Evolutionary conservation across 2,329 filamentous ascomycete genomes (phyloP), one percentile per base, ranked within the genome.

Genomic region (Aaosphaeria pasadenensis): DNA sequence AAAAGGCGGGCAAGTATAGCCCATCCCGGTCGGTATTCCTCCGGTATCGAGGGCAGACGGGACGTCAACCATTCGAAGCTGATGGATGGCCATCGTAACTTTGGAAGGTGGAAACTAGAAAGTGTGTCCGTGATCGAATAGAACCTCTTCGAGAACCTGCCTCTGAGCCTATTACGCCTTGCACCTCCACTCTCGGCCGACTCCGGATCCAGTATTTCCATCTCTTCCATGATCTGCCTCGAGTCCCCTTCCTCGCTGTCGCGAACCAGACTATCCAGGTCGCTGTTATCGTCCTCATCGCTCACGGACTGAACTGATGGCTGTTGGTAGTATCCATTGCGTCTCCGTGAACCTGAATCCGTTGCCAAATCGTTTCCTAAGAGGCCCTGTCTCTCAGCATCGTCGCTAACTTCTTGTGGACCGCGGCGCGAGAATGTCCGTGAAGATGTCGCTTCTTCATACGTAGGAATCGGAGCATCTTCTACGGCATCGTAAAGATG

Each of bases 191-290:
- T 60, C 9, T 67, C 66, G 7, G 57, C 64, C 7, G 58, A 52
- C 51, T 67, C 70, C 4, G 65, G 65, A 47, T 72, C 70, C 42
- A 70, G 45, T 5, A 71, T 64, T 28, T 71, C 69, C 66, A 72
- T 85, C 79, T 96, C 88, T 64, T 95, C 84, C 75, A 97, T 86
- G 71, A 94, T 89, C 56, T 87, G 81, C 53, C 89, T 84, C 59
- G 94, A 79, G 53, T 85, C 83, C 31, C 82, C 83, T 43, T 77
- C 76, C 42, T 71, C 69, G 47, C 62, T 88, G 72, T 75, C 74
- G 43, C 75, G 76, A 51, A 80, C 82, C 42, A 74, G 79, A 55
- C 77, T 74, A 50, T 74, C 76, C 59, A 76, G 62, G 50, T 72
- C 73, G 51, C 66, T 73, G 49, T 75, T 73, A 52, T 62, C 72